Conservation (phyloP, 23 red algal species). For the Gracilaria gracilis region DNA sequence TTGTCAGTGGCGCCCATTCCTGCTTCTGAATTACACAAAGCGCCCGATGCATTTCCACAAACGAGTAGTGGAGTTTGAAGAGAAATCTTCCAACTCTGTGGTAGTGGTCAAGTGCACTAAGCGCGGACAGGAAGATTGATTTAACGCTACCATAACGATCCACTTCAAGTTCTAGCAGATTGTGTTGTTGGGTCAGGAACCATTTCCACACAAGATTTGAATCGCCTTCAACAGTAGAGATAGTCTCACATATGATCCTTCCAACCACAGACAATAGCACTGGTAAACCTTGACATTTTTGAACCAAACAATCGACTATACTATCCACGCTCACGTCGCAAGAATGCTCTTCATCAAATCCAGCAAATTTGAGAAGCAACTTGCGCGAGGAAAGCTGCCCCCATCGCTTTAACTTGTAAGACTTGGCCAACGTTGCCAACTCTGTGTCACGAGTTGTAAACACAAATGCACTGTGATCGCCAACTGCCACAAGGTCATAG, state of each 20-base stretch:
- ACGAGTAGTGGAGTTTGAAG: neutral
- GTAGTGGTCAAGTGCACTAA: conserved; percentile 7
- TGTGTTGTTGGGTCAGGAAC: conserved; percentile 11
- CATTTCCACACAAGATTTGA: conserved; percentile 6
- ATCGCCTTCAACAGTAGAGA: neutral
- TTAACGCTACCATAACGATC: neutral
- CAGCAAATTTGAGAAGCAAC: conserved; percentile 16
- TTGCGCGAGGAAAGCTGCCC: neutral
- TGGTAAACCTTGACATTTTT: conserved; percentile 20
- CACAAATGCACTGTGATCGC: conserved; percentile 8
- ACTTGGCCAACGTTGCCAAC: neutral
- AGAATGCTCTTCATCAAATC: neutral
- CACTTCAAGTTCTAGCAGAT: conserved; percentile 15
- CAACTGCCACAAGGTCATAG: conserved; percentile 1
- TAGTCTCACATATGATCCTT: conserved; percentile 1
- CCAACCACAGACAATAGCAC: conserved; percentile 12
- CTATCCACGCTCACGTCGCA: neutral
- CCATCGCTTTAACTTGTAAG: conserved; percentile 3
- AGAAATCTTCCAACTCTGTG: neutral
- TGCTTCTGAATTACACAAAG: conserved; percentile 16
- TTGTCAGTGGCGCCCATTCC: conserved; percentile 12
- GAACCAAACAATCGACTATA: neutral
- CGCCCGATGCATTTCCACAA: conserved; percentile 4
- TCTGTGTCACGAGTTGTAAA: neutral
- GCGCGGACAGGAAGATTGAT: conserved; percentile 5